Base-by-base conservation (phyloP, 306 rosid genomes). In the Quercus robur region DNA sequence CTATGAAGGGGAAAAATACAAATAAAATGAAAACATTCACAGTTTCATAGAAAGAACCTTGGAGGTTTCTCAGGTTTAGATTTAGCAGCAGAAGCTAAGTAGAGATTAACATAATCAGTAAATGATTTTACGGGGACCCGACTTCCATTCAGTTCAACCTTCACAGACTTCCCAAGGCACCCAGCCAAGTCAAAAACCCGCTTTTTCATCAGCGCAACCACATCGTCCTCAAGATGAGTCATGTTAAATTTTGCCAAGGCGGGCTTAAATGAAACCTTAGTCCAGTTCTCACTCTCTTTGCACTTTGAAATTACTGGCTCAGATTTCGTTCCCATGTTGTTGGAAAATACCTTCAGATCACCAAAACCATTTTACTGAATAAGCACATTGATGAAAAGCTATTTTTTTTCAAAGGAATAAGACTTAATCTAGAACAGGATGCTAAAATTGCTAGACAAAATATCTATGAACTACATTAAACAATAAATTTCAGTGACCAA, bases 131-230 rank as follows among this genome's bases (percentile, higher is more conserved):
- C 80, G 20, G 87, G 89, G 52, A 95, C 86, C 51, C 66, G 33
- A 0, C 10, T 58, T 31, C 97, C 99, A 23, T 95, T 90, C 28
- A 95, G 89, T 79, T 95, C 98, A 38, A 95, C 99, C 82, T 93
- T 95, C 54, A 93, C 99, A 5, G 90, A 63, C 82, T 91, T 93
- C 69, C 99, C 99, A 35, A 95, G 94, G 79, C 98, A 95, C 2
- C 99, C 99, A 5, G 99, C 99, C 89, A 93, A 62, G 81, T 95
- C 99, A 73, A 95, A 4, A 10, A 95, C 99, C 76, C 93, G 74
- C 85, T 95, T 95, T 70, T 91, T 91, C 99, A 95, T 95, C 75
- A 95, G 80, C 20, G 94, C 95, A 58, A 95, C 98, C 28, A 93
- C 96, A 21, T 95, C 98, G 8, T 95, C 97, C 78, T 95, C 99